Percentiles rank a stretch among this genome's conserved stretches.
These are phyloP conservation scores for Misopates orontium DNA, from an alignment of 257 asterid genomes.

Conservation along the genomic window DNA sequence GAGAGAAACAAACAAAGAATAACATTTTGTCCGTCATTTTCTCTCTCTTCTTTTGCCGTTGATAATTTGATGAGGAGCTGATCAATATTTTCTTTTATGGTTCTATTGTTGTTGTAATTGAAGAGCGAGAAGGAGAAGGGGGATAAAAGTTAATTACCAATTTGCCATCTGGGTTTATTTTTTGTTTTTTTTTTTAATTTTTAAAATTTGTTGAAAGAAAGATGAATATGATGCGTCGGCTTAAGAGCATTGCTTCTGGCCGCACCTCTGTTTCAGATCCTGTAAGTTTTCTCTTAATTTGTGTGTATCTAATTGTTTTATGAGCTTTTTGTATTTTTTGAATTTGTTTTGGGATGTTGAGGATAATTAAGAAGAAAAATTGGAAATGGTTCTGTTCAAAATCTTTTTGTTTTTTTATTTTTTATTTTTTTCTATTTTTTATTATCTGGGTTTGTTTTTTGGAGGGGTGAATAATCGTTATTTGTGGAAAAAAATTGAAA, in stretches of 20 bases:
- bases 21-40: background rate
- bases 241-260: constrained; percentile 97
- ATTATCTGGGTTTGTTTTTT: constrained; percentile 6
- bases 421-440: background rate
- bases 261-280: constrained; percentile 94
- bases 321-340: background rate
- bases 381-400: constrained; percentile 1
- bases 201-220: constrained; percentile 17
- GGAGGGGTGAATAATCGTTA: constrained; percentile 11
- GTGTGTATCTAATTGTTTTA: background rate
- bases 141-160: too few relatives aligned
- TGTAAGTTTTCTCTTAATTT: constrained; percentile 47
- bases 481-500: background rate
- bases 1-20: background rate
- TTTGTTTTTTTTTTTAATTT: constrained; percentile 21
- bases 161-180: constrained; percentile 20
- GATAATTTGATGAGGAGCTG: constrained; percentile 16
- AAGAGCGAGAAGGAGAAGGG: constrained; percentile 9
- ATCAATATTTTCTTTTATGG: constrained; percentile 15
- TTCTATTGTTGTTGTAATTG: constrained; percentile 16
- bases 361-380: background rate
- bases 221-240: constrained; percentile 95
- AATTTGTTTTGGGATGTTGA: background rate
- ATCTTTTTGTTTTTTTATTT: too few relatives aligned
- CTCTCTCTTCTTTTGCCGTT: background rate